Base-by-base conservation (phyloP, 441 rosid species). In the Eugenia klotzschiana region DNA sequence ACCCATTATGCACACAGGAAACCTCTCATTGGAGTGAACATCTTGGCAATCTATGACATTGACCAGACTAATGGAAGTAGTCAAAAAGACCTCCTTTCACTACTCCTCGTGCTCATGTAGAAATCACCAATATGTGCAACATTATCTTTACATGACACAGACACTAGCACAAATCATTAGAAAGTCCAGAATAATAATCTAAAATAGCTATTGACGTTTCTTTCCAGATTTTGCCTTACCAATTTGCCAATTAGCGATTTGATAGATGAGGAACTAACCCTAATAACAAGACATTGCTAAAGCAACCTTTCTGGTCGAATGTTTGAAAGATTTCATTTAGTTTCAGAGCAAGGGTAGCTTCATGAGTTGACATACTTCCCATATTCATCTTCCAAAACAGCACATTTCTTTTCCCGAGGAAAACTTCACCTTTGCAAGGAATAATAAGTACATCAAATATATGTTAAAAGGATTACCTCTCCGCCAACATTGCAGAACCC, bases 401-500 rank as follows among this genome's bases (percentile, higher is more conserved):
- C 14, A 64, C 33, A 37, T 64, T 33, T 54, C n/a, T 33, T 33
- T 22, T 64, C 77, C 25, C 3, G 22, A 33, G 77, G 46, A 11
- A 60, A 33, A 8, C 25, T 64, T 33, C 46, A 5, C 46, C 14
- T 64, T 64, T 20, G 77, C 77, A 69, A 69, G 46, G 77, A 16
- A 60, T 14, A 60, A 6, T 29, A 60, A 60, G 73, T 50, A 43
- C 49, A 69, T 29, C 8, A 56, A n/a, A 79, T 27, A 37, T 73
- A 82, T 33, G 57, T 37, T 79, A 27, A 10, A 27, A 58, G 41
- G 50, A 87, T 8, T 86, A 97, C 99, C 99, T 94, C 88, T 97
- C 98, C 3, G 94, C 98, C 77, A 97, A 98, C 91, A 94, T 86
- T 55, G 99, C 99, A 81, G 98, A 94, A 88, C 99, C 99, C 91